Percentiles rank a stretch among this genome's conserved stretches.
Evolutionary conservation across 2,329 filamentous ascomycete species (phyloP).

Genomic region (Myriangium duriaei): DNA sequence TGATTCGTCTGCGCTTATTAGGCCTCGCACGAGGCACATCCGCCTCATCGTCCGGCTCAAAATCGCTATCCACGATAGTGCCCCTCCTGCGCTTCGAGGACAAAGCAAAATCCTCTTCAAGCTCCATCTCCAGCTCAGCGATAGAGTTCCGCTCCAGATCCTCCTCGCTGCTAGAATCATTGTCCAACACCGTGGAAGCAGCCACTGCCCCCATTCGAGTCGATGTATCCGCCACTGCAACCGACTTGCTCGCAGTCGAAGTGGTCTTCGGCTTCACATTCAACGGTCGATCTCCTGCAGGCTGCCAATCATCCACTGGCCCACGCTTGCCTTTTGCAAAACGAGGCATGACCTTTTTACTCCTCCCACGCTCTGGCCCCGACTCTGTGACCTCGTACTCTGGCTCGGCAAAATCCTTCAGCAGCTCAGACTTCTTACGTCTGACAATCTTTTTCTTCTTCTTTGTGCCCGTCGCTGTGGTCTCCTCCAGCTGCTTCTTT

Average conservation of each 20-base stretch:
- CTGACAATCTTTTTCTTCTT: conserved; percentile 1
- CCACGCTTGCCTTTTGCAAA: neutral
- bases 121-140: neutral
- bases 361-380: neutral
- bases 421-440: neutral
- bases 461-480: conserved; percentile 1
- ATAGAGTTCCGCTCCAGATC: neutral
- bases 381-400: conserved; percentile 1
- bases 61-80: conserved; percentile 6
- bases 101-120: neutral
- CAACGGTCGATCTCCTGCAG: neutral
- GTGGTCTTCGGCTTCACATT: conserved; percentile 1
- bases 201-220: neutral
- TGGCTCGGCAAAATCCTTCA: conserved; percentile 4
- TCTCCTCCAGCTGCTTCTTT: neutral
- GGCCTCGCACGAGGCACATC: neutral
- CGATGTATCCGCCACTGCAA: neutral
- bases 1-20: neutral
- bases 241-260: neutral
- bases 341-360: conserved; percentile 1
- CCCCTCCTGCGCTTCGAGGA: neutral
- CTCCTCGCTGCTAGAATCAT: neutral
- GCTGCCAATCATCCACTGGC: neutral
- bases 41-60: conserved; percentile 2
- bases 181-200: neutral